Evolutionary conservation across 2,329 filamentous ascomycete genomes (phyloP).

Genomic region (Ilyonectria robusta): DNA sequence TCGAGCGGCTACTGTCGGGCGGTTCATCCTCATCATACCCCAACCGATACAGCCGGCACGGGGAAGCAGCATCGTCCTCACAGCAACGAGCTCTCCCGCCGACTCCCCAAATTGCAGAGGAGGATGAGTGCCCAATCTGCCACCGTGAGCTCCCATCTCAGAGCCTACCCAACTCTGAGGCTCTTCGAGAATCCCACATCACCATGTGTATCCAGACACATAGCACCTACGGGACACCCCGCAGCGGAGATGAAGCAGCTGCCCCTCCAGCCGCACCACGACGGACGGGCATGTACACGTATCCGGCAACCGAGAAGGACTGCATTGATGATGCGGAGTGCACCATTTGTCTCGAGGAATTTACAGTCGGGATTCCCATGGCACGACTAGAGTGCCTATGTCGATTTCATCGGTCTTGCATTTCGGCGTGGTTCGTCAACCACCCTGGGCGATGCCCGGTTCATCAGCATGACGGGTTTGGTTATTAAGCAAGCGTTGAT

Average conservation of each 20-base stretch:
- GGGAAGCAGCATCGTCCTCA: conserved; percentile 53
- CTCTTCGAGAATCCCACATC: conserved; percentile 71
- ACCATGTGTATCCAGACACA: conserved; percentile 69
- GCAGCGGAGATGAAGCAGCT: conserved; percentile 43
- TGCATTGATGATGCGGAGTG: conserved; percentile 78
- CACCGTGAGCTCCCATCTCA: conserved; percentile 77
- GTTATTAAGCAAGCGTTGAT: conserved; percentile 55
- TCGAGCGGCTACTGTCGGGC: conserved; percentile 57
- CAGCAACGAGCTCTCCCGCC: conserved; percentile 58
- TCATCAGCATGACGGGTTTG: conserved; percentile 75
- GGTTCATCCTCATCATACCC: conserved; percentile 51
- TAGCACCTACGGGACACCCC: conserved; percentile 62
- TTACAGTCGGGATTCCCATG: conserved; percentile 73
- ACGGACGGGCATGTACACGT: conserved; percentile 74
- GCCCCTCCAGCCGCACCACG: conserved; percentile 55
- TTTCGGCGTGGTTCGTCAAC: conserved; percentile 73
- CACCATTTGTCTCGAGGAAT: conserved; percentile 78
- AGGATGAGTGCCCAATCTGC: conserved; percentile 86
- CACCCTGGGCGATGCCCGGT: conserved; percentile 76
- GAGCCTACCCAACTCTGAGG: conserved; percentile 66
- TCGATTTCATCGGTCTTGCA: conserved; percentile 74
- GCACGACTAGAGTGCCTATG: conserved; percentile 77
- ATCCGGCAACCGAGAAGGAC: conserved; percentile 76
- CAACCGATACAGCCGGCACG: conserved; percentile 50
- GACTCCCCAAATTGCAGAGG: conserved; percentile 72